phyloP scores from a whole-genome alignment of 306 rosid genomes.

The Fagus sylvatica region DNA sequence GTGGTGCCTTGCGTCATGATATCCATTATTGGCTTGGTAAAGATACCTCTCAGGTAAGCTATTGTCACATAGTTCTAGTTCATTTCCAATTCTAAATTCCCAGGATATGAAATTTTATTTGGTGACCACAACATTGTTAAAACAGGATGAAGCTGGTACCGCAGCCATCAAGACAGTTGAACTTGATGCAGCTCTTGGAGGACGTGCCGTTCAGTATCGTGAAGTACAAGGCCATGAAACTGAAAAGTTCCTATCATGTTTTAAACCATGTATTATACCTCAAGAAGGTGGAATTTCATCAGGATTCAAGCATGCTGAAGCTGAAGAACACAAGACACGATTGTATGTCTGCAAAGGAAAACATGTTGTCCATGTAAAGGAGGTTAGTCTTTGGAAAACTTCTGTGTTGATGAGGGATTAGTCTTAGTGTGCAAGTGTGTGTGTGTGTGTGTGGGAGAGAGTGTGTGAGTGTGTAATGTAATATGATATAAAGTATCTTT shows the following conservation, averaged over 20 bases:
- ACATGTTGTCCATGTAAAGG: slow-evolving; percentile 93
- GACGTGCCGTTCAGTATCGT: slow-evolving; percentile 98
- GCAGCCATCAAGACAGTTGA: slow-evolving; percentile 97
- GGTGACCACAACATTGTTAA: slow-evolving; percentile 23
- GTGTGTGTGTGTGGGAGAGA: slow-evolving; percentile 1
- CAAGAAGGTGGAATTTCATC: slow-evolving; percentile 93
- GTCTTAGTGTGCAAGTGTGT: slow-evolving; percentile 19
- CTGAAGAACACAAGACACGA: slow-evolving; percentile 77
- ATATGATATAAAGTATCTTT: slow-evolving; percentile 20
- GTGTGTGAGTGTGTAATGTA: neutral
- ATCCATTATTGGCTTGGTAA: slow-evolving; percentile 99
- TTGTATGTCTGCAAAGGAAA: slow-evolving; percentile 85
- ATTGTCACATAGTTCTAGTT: slow-evolving; percentile 14
- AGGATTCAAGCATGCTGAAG: slow-evolving; percentile 88
- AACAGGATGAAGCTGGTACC: slow-evolving; percentile 94
- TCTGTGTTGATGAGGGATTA: slow-evolving; percentile 30
- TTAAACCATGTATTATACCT: slow-evolving; percentile 96
- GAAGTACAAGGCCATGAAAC: slow-evolving; percentile 97
- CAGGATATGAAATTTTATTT: slow-evolving; percentile 16
- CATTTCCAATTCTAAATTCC: slow-evolving; percentile 14
- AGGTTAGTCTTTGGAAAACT: slow-evolving; percentile 65
- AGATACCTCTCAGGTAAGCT: slow-evolving; percentile 77
- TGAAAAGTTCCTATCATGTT: slow-evolving; percentile 82
- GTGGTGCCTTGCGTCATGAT: slow-evolving; percentile 85
- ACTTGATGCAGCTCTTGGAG: slow-evolving; percentile 97